Conservation (phyloP, 2,329 filamentous ascomycete genomes). For the Sporothrix protearum region DNA sequence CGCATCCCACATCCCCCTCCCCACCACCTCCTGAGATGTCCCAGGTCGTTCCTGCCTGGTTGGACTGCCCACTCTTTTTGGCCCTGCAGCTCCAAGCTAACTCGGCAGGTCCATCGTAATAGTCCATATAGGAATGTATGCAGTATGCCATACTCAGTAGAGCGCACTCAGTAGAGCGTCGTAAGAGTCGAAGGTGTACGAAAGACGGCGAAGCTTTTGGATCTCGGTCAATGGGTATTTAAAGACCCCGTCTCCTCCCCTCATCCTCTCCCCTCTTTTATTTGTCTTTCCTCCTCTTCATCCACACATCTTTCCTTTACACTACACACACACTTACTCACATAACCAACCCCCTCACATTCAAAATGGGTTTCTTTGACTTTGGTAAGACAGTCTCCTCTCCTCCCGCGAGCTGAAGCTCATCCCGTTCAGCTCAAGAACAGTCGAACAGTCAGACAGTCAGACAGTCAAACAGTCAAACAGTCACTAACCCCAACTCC, state of each 20-base stretch:
- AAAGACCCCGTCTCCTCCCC: constrained; percentile 19
- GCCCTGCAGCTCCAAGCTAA: background rate
- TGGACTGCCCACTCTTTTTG: background rate
- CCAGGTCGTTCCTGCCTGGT: constrained; percentile 13
- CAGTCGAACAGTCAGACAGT: too few relatives aligned
- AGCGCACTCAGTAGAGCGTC: background rate
- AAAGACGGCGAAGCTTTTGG: background rate
- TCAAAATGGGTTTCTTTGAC: constrained; percentile 29
- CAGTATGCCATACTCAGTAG: background rate
- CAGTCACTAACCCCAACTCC: background rate
- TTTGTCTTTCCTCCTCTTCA: constrained; percentile 4
- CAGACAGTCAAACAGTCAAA: background rate
- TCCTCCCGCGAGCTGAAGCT: too few relatives aligned
- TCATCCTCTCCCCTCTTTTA: background rate
- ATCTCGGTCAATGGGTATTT: constrained; percentile 23
- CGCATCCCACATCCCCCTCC: background rate
- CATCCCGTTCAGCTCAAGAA: too few relatives aligned
- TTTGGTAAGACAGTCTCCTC: constrained; percentile 24
- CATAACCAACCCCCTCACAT: background rate
- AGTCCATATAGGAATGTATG: background rate
- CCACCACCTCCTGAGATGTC: background rate
- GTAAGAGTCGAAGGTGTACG: background rate
- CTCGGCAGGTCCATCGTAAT: background rate
- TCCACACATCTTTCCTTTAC: background rate
- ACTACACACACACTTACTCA: background rate